A percentile compares a stretch with the other conserved stretches of the same genome.
phyloP scores from a whole-genome alignment of 108 stramenopile genomes.

The Pseudonitzschia pungens region DNA sequence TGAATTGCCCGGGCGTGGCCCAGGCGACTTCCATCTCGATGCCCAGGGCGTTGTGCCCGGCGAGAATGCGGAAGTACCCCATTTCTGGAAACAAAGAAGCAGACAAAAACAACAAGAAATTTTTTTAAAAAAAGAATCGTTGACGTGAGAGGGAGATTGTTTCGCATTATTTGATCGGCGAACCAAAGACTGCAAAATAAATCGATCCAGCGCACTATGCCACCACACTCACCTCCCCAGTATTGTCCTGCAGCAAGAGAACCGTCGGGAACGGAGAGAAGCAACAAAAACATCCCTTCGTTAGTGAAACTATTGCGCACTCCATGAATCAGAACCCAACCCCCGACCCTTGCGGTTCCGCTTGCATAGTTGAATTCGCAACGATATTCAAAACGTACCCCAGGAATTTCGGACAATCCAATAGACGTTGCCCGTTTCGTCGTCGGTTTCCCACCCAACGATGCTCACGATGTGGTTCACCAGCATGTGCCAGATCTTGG shows the following conservation, averaged over 20 bases:
- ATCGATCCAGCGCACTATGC: too few relatives aligned
- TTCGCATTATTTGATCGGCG: background rate
- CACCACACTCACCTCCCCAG: conserved; percentile 25
- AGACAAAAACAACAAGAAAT: too few relatives aligned
- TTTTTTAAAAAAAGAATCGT: background rate
- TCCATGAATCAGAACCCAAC: too few relatives aligned
- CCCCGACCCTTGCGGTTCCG: background rate
- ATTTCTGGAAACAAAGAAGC: conserved; percentile 45
- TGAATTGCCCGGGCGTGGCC: conserved; percentile 68
- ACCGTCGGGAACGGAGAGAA: background rate
- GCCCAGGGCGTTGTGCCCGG: conserved; percentile 77
- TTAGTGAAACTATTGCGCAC: too few relatives aligned
- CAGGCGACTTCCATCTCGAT: conserved; percentile 83
- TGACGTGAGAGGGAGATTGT: background rate
- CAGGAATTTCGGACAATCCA: conserved; percentile 91
- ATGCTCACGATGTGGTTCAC: conserved; percentile 79
- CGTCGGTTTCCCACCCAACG: conserved; percentile 79
- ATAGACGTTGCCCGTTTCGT: conserved; percentile 53
- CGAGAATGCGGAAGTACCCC: conserved; percentile 52
- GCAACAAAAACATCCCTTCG: background rate
- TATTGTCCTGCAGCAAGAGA: conserved; percentile 20
- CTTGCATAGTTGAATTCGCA: background rate
- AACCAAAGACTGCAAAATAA: too few relatives aligned
- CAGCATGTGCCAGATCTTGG: conserved; percentile 36
- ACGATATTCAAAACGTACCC: conserved; percentile 18